Conservation (phyloP, 176 grass and related monocot genomes). For the Tillandsia leiboldiana region DNA sequence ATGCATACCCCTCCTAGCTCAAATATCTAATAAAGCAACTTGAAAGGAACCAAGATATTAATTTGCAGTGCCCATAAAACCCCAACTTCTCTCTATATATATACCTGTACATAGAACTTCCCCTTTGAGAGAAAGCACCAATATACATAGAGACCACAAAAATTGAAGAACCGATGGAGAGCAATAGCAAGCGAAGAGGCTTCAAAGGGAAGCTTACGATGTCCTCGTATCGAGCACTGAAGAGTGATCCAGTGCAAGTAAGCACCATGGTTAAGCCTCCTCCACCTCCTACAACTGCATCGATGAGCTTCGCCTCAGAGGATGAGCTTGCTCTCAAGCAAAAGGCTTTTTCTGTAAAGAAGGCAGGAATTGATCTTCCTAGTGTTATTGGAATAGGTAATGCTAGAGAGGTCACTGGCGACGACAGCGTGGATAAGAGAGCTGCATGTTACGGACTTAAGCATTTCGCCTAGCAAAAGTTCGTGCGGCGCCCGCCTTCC, state of each 20-base stretch:
- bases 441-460: neutral
- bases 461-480: too few relatives aligned
- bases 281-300: slow-evolving; percentile 3
- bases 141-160: neutral
- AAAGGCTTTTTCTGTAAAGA: neutral
- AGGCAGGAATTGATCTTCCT: neutral
- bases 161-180: slow-evolving; percentile 26
- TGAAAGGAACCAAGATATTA: neutral
- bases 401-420: neutral
- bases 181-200: slow-evolving; percentile 17
- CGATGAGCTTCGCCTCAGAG: neutral
- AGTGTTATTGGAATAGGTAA: neutral
- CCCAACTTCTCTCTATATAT: neutral
- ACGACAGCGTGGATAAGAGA: slow-evolving; percentile 30
- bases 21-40: neutral
- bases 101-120: neutral
- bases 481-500: too few relatives aligned
- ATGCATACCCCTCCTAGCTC: neutral
- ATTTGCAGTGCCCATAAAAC: neutral
- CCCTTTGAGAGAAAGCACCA: slow-evolving; percentile 7
- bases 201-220: slow-evolving; percentile 23
- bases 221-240: slow-evolving; percentile 23
- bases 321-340: neutral
- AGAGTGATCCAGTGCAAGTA: slow-evolving; percentile 21
- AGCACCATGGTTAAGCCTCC: slow-evolving; percentile 11